Evolutionary conservation across 345 rosid species (phyloP).

Genomic region (Eucalyptus tenuipes): DNA sequence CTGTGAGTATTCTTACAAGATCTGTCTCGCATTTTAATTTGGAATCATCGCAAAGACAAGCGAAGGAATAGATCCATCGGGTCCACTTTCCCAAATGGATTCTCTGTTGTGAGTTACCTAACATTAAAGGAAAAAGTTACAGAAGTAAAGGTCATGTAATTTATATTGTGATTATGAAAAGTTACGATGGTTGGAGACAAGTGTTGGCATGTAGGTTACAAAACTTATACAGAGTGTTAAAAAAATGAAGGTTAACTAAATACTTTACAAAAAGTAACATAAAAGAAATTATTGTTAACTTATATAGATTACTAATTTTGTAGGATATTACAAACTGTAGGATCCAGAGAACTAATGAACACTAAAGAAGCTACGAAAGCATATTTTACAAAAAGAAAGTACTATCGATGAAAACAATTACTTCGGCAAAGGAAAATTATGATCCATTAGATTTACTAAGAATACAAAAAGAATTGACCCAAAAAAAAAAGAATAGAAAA

Average conservation of each 20-base stretch:
- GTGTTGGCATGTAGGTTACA: neutral
- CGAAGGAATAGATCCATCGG: neutral
- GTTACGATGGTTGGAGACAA: neutral
- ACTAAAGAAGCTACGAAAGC: neutral
- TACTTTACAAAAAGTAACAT: neutral
- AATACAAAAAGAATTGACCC: too few relatives aligned
- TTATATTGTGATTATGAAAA: neutral
- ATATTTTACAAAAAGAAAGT: neutral
- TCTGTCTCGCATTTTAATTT: neutral
- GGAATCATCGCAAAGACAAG: neutral
- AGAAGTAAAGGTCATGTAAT: neutral
- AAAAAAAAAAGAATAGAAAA: neutral
- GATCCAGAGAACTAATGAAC: neutral
- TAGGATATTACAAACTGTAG: neutral
- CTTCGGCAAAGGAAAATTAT: neutral
- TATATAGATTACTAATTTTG: neutral
- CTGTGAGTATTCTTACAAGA: neutral
- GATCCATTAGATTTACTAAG: neutral
- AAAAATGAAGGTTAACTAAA: neutral
- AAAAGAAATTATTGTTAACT: neutral
- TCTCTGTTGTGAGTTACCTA: too few relatives aligned
- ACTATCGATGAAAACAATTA: neutral
- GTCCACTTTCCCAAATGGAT: neutral
- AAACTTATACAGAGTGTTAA: neutral
- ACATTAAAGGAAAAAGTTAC: neutral